A percentile compares a stretch with the other conserved stretches of the same genome.
Conservation (phyloP, 2,329 filamentous ascomycete genomes). For the Colletotrichum lupini region DNA sequence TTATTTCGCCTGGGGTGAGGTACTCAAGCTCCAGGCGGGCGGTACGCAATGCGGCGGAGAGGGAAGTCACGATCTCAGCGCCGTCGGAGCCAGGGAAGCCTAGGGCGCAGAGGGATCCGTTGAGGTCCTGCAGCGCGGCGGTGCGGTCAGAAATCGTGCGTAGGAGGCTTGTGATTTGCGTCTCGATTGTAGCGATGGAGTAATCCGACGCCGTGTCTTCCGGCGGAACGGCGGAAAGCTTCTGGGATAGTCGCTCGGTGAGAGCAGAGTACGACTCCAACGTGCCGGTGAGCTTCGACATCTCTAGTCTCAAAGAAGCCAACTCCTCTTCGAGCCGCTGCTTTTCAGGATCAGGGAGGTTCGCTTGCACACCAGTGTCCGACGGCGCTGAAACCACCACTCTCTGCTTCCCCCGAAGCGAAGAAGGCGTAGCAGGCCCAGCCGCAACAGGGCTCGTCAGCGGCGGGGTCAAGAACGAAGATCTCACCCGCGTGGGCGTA, state of each 20-base stretch:
- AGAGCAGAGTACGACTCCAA: slow-evolving; percentile 60
- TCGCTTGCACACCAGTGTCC: slow-evolving; percentile 53
- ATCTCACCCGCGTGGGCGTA: slow-evolving; percentile 57
- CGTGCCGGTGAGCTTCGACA: slow-evolving; percentile 57
- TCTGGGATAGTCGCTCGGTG: slow-evolving; percentile 48
- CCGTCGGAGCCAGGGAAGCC: slow-evolving; percentile 63
- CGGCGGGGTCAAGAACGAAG: slow-evolving; percentile 67
- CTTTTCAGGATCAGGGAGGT: slow-evolving; percentile 55
- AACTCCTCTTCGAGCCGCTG: slow-evolving; percentile 58
- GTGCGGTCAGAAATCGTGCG: slow-evolving; percentile 61
- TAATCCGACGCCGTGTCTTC: slow-evolving; percentile 34
- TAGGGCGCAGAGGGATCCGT: slow-evolving; percentile 56
- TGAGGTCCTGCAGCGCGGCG: slow-evolving; percentile 57
- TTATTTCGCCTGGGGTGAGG: slow-evolving; percentile 68
- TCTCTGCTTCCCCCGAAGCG: slow-evolving; percentile 34
- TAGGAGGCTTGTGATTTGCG: slow-evolving; percentile 55
- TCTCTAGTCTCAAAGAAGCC: slow-evolving; percentile 58
- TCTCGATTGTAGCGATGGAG: slow-evolving; percentile 48
- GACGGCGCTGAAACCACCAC: slow-evolving; percentile 40
- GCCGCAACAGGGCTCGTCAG: slow-evolving; percentile 59
- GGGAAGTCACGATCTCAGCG: slow-evolving; percentile 58
- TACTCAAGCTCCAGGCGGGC: slow-evolving; percentile 72
- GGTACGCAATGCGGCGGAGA: slow-evolving; percentile 62
- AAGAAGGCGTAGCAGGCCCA: slow-evolving; percentile 51
- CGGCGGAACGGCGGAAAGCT: slow-evolving; percentile 46